Conservation (phyloP, 1,284 basidiomycete species). For the Agaricales sp. region DNA sequence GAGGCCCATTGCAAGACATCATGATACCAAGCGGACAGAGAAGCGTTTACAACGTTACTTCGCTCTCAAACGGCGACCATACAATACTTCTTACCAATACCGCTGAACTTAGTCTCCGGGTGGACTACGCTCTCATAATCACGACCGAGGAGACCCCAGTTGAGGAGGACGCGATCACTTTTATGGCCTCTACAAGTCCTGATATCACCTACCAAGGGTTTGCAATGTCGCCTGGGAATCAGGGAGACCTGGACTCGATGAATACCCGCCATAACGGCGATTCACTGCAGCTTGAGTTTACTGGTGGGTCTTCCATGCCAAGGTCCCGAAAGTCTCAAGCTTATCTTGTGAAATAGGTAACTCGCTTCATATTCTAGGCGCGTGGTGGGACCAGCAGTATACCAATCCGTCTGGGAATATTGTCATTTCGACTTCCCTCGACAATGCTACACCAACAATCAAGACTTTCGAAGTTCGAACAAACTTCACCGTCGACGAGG, state of each 20-base stretch:
- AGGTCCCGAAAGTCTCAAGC: not conserved
- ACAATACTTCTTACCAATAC: not conserved
- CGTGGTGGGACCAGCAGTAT: not conserved
- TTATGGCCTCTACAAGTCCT: not conserved
- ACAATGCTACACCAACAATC: not conserved
- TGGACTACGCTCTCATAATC: not conserved
- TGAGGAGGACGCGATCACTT: not conserved
- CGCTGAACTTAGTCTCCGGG: not conserved
- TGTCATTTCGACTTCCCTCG: not conserved
- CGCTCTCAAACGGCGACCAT: not conserved
- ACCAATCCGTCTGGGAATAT: not conserved
- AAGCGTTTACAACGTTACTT: not conserved
- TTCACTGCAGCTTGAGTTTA: not conserved
- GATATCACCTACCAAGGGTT: not conserved
- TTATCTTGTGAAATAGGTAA: not conserved
- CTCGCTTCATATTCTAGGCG: not conserved
- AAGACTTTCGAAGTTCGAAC: not conserved
- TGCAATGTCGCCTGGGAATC: not conserved
- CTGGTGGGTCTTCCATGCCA: not conserved
- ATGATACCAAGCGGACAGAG: not conserved
- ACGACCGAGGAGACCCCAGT: not conserved
- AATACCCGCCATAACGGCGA: not conserved
- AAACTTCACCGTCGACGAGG: not conserved
- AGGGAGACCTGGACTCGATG: not conserved
- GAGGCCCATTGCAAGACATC: not conserved